Evolutionary conservation across 2,329 filamentous ascomycete genomes (phyloP).

Genomic region (Ophiosphaerella narmari): DNA sequence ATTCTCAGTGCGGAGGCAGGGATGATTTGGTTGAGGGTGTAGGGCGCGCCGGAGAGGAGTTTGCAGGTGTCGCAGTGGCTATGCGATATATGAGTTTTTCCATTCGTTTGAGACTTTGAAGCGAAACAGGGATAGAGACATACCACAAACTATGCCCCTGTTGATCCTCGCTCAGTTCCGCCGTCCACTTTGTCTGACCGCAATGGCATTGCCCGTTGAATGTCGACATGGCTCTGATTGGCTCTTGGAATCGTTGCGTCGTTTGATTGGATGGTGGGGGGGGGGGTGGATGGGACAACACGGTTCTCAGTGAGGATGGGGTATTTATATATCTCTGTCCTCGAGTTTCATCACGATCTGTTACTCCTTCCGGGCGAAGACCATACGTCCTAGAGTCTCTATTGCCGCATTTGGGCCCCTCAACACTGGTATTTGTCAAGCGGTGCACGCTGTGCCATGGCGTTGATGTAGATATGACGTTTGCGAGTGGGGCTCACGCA

Average conservation of each 20-base stretch:
- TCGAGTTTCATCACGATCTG: neutral
- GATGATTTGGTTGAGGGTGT: conserved; percentile 61
- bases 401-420: neutral
- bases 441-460: neutral
- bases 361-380: neutral
- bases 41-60: conserved; percentile 55
- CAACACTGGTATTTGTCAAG: conserved; percentile 3
- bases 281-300: conserved; percentile 9
- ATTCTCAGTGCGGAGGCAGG: conserved; percentile 56
- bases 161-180: conserved; percentile 53
- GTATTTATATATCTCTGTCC: conserved; percentile 3
- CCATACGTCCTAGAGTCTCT: neutral
- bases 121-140: conserved; percentile 16
- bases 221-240: conserved; percentile 45
- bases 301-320: conserved; percentile 9
- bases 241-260: neutral
- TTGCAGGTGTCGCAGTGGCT: conserved; percentile 65
- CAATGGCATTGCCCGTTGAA: conserved; percentile 61
- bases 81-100: neutral
- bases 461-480: no score
- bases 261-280: neutral
- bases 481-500: no score
- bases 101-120: no score
- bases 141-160: conserved; percentile 54
- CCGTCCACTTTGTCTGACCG: conserved; percentile 58